Base-by-base conservation (phyloP, 1,284 basidiomycete species). In the Waitea zeae region DNA sequence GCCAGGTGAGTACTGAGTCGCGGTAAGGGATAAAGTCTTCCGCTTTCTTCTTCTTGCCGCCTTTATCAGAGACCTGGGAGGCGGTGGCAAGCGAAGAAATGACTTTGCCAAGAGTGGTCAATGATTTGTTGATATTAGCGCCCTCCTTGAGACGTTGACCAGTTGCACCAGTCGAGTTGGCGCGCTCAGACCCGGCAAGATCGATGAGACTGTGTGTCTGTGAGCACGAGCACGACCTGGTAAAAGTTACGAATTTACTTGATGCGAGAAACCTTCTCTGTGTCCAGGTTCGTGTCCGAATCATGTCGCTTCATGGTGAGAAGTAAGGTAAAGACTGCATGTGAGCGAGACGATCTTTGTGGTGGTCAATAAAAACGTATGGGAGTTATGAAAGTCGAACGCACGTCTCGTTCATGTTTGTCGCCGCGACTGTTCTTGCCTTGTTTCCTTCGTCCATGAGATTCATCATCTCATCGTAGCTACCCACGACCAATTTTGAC, bases 361-460 rank as follows among this genome's bases (percentile, higher is more conserved):
- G 6, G 12, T 2, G 12, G 17, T 20, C 30, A 14, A 4, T 12
- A 15, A 22, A 30, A 14, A 9, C n/a, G 18, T 14, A 26, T 15
- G 13, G 26, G 3, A 22, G 5, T 17, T 19, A 22, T 7, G 22
- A 17, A 19, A 12, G 12, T 5, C 5, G 28, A 18, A 60, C 74
- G 44, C 49, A 82, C 59, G 95, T 97, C 60, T 98, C 95, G 58
- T 99, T 99, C 95, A 99, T 99, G 57, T 95, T 88, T 15, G 95
- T 99, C 14, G 95, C 93, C 7, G 95, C 95, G 7, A 98, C 92
- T 17, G 93, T 97, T 31, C 93, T 67, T 30, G 87, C 88, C 62
- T 98, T 97, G 58, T 97, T 98, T 30, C 93, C 93, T 54, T 98
- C 93, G 59, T 98, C 93, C 92, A 97, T 97, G 49, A 98, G 74